Base-by-base conservation (phyloP, 371 early-diverging fungal genomes). In the Apophysomyces variabilis region DNA sequence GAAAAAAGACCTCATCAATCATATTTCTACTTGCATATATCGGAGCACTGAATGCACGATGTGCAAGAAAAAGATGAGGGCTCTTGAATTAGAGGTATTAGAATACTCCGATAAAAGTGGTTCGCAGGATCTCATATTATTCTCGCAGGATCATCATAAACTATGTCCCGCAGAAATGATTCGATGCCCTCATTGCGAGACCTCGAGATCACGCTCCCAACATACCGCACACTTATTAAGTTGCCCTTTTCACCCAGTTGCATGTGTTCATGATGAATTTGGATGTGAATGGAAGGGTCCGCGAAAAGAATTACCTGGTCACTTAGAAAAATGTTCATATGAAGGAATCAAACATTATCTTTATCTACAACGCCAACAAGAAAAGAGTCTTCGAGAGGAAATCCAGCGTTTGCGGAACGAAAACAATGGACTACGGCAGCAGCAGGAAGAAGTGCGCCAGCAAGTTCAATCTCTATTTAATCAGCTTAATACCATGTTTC, bases 281-380 rank as follows among this genome's bases (percentile, higher is more conserved):
- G 91, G 92, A 1, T 92, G 92, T 66, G 58, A 69, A 6, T 92
- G 92, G 92, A 66, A 62, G 16, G 90, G 89, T 4, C 75, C 77
- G 38, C 73, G 87, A 12, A 70, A 72, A 38, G 68, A 75, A 4
- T 60, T 83, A 36, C 60, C 66, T 5, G 66, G 65, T 0, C 91
- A 91, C 67, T 62, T 73, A 7, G 57, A 71, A 1, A 59, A 66
- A 8, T 92, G 92, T 58, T 72, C 88, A 0, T 90, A 86, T 58
- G 91, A 89, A 58, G 73, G 83, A 13, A 84, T 92, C 54, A 85
- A 88, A 44, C 79, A 78, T 1, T 89, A 82, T 47, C 65, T 90
- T 8, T 64, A 66, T 7, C 60, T 81, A 8, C 85, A 87, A 50
- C 76, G 88, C 45, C 67, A 77, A 45, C 72, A 74, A 6, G 79